Conservation (phyloP, 1,139 yeast species). For the Suhomyces bokatorum region DNA sequence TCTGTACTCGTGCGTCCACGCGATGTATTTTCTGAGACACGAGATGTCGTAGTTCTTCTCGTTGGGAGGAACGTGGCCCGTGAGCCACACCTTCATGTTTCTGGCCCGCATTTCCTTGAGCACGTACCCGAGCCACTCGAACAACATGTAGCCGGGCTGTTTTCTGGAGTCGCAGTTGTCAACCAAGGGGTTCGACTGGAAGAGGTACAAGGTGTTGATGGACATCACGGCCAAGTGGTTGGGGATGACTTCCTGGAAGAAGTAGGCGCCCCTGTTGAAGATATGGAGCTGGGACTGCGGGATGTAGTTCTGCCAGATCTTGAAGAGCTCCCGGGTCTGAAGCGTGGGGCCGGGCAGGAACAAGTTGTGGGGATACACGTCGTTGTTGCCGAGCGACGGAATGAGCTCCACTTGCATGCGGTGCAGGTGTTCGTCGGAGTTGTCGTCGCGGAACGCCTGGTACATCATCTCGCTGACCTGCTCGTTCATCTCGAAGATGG, state of each 20-base stretch:
- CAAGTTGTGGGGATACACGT: constrained; percentile 84
- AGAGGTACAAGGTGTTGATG: constrained; percentile 73
- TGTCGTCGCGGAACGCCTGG: constrained; percentile 46
- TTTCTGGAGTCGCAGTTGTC: constrained; percentile 72
- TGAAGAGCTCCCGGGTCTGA: constrained; percentile 74
- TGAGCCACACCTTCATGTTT: constrained; percentile 79
- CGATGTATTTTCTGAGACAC: constrained; percentile 70
- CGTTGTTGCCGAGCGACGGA: constrained; percentile 82
- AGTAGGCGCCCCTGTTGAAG: constrained; percentile 75
- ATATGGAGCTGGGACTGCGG: constrained; percentile 77
- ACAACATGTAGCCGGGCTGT: constrained; percentile 77
- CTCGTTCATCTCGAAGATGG: constrained; percentile 70
- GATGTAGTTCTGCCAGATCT: constrained; percentile 71
- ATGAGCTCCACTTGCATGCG: constrained; percentile 52
- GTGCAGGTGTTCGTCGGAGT: constrained; percentile 39
- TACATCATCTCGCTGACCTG: constrained; percentile 55
- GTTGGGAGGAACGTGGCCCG: constrained; percentile 88
- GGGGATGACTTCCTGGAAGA: constrained; percentile 74
- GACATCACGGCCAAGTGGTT: constrained; percentile 74
- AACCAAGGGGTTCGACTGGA: constrained; percentile 75
- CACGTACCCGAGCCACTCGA: constrained; percentile 76
- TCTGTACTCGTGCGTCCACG: constrained; percentile 79
- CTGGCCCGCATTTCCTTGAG: constrained; percentile 72
- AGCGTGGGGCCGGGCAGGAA: constrained; percentile 83
- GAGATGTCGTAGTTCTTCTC: constrained; percentile 71